Percentiles rank a stretch among this genome's conserved stretches.
These are phyloP conservation scores for Eutrema heterophyllum DNA, from an alignment of 345 rosid genomes.

Conservation along the genomic window DNA sequence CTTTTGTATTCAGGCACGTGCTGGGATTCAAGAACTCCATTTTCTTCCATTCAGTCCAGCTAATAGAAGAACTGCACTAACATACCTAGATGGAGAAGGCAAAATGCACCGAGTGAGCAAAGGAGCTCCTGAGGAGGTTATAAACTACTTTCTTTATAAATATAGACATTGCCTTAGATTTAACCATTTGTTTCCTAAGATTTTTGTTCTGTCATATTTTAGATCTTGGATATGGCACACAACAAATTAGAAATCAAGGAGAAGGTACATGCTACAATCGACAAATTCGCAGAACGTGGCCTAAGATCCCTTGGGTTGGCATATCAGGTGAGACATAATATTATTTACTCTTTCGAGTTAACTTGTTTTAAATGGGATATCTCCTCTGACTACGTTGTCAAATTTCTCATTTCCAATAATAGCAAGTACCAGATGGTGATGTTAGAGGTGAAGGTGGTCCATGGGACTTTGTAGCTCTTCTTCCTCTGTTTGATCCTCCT, in stretches of 20 bases:
- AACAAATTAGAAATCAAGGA: slow-evolving; percentile 41
- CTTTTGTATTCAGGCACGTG: slow-evolving; percentile 58
- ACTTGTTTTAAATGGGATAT: background rate
- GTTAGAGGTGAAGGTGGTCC: slow-evolving; percentile 60
- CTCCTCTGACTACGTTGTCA: background rate
- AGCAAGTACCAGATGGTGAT: slow-evolving; percentile 52
- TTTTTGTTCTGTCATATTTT: background rate
- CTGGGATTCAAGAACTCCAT: slow-evolving; percentile 81
- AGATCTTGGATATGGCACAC: slow-evolving; percentile 56
- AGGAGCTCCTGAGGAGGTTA: slow-evolving; percentile 96
- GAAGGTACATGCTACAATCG: slow-evolving; percentile 45
- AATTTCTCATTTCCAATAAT: background rate
- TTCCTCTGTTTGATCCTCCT: slow-evolving; percentile 69
- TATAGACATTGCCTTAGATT: background rate
- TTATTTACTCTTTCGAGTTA: background rate
- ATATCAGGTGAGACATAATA: slow-evolving; percentile 37
- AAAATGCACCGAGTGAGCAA: slow-evolving; percentile 88
- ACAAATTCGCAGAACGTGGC: slow-evolving; percentile 58
- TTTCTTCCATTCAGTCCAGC: slow-evolving; percentile 94
- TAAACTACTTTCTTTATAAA: background rate
- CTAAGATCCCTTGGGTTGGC: slow-evolving; percentile 63
- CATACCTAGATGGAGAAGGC: slow-evolving; percentile 61
- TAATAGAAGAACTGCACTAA: slow-evolving; percentile 86
- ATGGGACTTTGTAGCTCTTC: slow-evolving; percentile 71
- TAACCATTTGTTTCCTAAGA: background rate